Percentiles rank a stretch among this genome's conserved stretches.
Evolutionary conservation across 2,329 filamentous ascomycete species (phyloP).

Genomic region (Neonectria hederae): DNA sequence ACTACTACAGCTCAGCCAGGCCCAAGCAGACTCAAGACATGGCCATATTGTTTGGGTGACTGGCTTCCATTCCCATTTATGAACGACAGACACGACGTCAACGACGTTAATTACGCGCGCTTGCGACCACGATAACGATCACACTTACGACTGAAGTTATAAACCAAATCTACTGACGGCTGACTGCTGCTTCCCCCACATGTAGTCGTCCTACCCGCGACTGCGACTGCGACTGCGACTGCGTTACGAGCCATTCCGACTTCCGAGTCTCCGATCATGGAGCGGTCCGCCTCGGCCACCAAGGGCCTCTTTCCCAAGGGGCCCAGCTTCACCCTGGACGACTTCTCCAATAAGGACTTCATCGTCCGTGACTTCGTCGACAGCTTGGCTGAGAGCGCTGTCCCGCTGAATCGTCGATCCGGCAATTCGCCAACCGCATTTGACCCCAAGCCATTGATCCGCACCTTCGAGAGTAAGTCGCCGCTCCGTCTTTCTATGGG

Average conservation of each 20-base stretch:
- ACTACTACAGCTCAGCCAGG: conserved; percentile 19
- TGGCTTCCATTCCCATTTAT: conserved; percentile 20
- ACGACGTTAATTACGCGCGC: conserved; percentile 28
- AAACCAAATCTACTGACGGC: conserved; percentile 2
- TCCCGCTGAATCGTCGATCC: conserved; percentile 83
- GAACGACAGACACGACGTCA: conserved; percentile 26
- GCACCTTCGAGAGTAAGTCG: conserved; percentile 82
- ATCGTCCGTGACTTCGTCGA: conserved; percentile 99
- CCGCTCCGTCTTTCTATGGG: not conserved
- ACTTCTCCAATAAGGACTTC: conserved; percentile 90
- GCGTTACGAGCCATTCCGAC: conserved; percentile 26
- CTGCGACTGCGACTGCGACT: conserved; percentile 21
- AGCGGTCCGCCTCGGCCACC: conserved; percentile 58
- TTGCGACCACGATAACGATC: conserved; percentile 8
- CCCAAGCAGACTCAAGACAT: conserved; percentile 24
- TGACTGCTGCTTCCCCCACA: conserved; percentile 37
- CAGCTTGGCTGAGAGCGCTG: conserved; percentile 84
- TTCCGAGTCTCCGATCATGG: conserved; percentile 49
- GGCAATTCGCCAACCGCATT: conserved; percentile 73
- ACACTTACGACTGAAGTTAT: conserved; percentile 12
- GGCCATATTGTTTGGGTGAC: conserved; percentile 14
- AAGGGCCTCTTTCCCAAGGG: conserved; percentile 79
- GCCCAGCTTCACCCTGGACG: conserved; percentile 86
- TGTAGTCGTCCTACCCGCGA: conserved; percentile 42
- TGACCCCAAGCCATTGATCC: conserved; percentile 95